Base-by-base conservation (phyloP, 164 flowering plant genomes). In the Kalanchoe fedtschenkoi region DNA sequence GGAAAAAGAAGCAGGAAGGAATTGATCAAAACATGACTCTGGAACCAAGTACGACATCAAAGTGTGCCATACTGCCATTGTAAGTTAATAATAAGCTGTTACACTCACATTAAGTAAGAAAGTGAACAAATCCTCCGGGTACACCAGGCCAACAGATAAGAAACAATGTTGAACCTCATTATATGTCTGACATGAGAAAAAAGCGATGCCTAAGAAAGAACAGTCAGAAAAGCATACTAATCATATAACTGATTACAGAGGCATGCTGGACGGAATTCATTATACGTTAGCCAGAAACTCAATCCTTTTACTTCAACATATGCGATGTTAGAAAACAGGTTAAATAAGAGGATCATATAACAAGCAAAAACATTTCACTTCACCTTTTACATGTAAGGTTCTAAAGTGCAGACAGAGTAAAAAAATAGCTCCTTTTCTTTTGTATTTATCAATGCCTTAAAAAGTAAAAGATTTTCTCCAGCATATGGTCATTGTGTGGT, bases 161-260 rank as follows among this genome's bases (percentile, higher is more conserved):
- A 88, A 91, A 71, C 99, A 93, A 67, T 77, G 99, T 65, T 88
- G 99, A 68, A 90, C 86, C 79, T 85, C 90, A 79, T 93, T 93
- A 67, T 90, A 93, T 17, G 90, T 87, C 97, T 93, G 66, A 71
- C 69, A 62, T 33, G 46, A 70, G 60, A 72, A 11, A 46, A 61
- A 54, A 10, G 30, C 7, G 30, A 65, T 28, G n/a, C 10, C 43
- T 42, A 17, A 28, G 44, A 24, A 4, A 46, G 32, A 62, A 35
- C 24, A 24, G 55, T 14, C 54, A 39, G 11, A 34, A 37, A 38
- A 16, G 29, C 62, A 66, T 54, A 58, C 16, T 15, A 10, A 58
- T 61, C 22, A 33, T 26, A 47, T 28, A 47, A 37, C 15, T 10
- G n/a, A 43, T 19, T 24, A n/a, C n/a, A 19, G 30, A 39, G 42